phyloP scores from a whole-genome alignment of 2,329 filamentous ascomycete genomes.

The Neofusicoccum kwambonambiense region DNA sequence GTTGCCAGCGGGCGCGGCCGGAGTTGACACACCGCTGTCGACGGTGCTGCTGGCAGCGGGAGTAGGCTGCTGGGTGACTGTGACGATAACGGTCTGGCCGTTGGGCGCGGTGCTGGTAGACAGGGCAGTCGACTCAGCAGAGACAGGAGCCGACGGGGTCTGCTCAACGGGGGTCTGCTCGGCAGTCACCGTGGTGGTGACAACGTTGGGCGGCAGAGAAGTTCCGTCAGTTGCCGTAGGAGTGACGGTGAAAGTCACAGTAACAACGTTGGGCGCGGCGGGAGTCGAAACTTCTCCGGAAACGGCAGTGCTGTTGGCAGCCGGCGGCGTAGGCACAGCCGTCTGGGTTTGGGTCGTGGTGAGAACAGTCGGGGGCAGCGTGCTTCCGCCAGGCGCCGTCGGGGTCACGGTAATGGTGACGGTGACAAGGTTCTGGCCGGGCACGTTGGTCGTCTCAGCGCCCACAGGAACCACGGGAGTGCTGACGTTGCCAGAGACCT shows the following conservation, averaged over 20 bases:
- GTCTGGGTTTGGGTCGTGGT: not conserved
- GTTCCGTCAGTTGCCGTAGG: constrained; percentile 6
- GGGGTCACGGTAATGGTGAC: constrained; percentile 1
- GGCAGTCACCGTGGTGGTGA: constrained; percentile 1
- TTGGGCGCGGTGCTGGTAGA: not conserved
- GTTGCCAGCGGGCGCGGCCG: constrained; percentile 1
- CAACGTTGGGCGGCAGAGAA: constrained; percentile 3
- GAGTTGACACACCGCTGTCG: not conserved
- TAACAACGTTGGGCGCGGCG: not conserved
- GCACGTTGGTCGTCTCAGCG: not conserved
- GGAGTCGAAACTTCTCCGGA: not conserved
- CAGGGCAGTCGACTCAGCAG: not conserved
- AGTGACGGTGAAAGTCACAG: constrained; percentile 1
- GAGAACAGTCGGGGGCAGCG: constrained; percentile 1
- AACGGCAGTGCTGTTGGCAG: not conserved
- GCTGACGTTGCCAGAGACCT: not conserved
- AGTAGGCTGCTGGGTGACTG: not conserved
- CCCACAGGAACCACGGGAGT: not conserved
- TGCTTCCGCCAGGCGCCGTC: constrained; percentile 7
- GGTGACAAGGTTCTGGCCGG: constrained; percentile 2
- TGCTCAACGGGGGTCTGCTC: not conserved
- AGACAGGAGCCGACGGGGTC: not conserved
- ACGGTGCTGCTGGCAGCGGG: not conserved
- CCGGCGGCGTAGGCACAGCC: not conserved
- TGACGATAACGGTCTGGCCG: not conserved